phyloP scores from a whole-genome alignment of 2,329 filamentous ascomycete genomes.

The Coniochaeta sp. region DNA sequence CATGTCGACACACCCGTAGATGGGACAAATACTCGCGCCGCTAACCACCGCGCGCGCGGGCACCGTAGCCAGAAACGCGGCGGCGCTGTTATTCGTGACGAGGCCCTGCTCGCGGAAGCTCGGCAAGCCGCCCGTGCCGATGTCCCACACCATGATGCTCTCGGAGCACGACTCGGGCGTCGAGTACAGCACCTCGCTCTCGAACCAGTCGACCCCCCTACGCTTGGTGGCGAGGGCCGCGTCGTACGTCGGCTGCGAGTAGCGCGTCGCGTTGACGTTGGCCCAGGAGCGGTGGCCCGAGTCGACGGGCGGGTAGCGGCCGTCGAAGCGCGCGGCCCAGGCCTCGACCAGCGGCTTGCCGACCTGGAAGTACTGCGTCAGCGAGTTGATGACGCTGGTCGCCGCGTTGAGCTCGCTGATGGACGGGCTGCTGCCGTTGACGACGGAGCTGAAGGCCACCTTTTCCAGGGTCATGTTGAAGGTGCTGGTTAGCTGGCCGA shows the following conservation, averaged over 20 bases:
- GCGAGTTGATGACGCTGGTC: conserved; percentile 20
- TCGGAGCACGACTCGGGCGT: conserved; percentile 30
- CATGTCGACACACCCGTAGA: conserved; percentile 29
- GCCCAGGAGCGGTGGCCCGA: conserved; percentile 23
- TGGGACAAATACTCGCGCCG: conserved; percentile 25
- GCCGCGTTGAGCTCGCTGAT: conserved; percentile 17
- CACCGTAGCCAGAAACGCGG: conserved; percentile 23
- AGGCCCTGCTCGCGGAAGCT: conserved; percentile 28
- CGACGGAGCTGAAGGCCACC: conserved; percentile 26
- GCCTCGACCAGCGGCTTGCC: conserved; percentile 22
- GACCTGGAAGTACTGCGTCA: conserved; percentile 24
- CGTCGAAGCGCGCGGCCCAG: conserved; percentile 24
- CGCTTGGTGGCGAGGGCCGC: conserved; percentile 20
- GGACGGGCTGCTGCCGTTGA: conserved; percentile 22
- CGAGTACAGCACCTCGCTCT: conserved; percentile 24
- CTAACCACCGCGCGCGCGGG: conserved; percentile 21
- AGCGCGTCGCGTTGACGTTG: conserved; percentile 17
- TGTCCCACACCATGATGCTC: conserved; percentile 31
- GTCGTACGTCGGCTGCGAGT: conserved; percentile 15
- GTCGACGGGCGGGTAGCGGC: conserved; percentile 30
- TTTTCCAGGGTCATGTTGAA: conserved; percentile 28
- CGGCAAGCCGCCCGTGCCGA: conserved; percentile 31
- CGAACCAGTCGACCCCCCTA: conserved; percentile 26
- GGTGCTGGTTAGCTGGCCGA: conserved; percentile 22
- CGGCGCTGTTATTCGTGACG: conserved; percentile 19